Percentiles rank a stretch among this genome's conserved stretches.
Evolutionary conservation across 345 rosid species (phyloP).

Genomic region (Arabis alpina): DNA sequence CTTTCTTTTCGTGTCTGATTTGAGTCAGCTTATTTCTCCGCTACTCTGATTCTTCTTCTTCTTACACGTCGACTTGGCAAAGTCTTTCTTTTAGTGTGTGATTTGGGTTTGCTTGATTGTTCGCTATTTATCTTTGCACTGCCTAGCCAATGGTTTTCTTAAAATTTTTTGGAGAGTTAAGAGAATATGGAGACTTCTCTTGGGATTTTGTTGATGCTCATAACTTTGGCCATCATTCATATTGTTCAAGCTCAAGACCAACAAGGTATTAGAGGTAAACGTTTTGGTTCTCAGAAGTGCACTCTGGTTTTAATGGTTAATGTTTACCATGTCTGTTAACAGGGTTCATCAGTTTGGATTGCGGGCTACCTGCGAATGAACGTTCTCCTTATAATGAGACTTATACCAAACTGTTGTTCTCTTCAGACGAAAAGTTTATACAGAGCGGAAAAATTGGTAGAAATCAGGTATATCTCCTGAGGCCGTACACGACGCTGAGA

Average conservation of each 20-base stretch:
- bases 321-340: not conserved
- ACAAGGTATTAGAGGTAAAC: slow-evolving; percentile 29
- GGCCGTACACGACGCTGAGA: slow-evolving; percentile 16
- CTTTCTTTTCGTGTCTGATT: too few species aligned
- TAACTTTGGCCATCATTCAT: not conserved
- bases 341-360: slow-evolving; percentile 53
- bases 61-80: not conserved
- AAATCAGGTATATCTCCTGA: not conserved
- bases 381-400: slow-evolving; percentile 16
- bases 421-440: slow-evolving; percentile 38
- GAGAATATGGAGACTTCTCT: slow-evolving; percentile 11
- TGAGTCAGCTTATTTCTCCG: too few species aligned
- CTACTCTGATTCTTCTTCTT: too few species aligned
- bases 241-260: slow-evolving; percentile 37
- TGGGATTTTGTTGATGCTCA: not conserved
- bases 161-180: not conserved
- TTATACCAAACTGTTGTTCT: not conserved
- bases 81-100: slow-evolving; percentile 13
- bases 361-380: slow-evolving; percentile 38
- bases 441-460: slow-evolving; percentile 24
- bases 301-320: too few species aligned
- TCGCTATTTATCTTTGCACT: not conserved
- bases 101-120: slow-evolving; percentile 6
- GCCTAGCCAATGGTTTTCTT: not conserved
- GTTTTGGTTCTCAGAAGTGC: not conserved